A percentile compares a stretch with the other conserved stretches of the same genome.
Conservation (phyloP, 2,329 filamentous ascomycete species). For the Nemania bipapillata region DNA sequence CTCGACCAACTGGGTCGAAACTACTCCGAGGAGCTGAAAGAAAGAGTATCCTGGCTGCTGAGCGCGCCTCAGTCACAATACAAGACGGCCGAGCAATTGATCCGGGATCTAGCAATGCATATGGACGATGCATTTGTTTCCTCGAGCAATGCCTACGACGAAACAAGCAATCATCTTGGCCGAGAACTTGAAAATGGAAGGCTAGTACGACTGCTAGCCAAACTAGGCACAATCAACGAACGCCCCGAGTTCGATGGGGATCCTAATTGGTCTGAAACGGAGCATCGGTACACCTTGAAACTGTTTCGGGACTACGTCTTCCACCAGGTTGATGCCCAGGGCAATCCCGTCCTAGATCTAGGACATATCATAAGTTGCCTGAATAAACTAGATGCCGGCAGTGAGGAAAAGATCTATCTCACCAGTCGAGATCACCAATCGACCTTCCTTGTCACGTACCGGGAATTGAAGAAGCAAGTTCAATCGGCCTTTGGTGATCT, state of each 20-base stretch:
- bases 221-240: conserved; percentile 89
- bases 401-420: conserved; percentile 84
- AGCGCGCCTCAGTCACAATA: conserved; percentile 67
- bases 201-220: conserved; percentile 79
- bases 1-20: conserved; percentile 80
- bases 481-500: conserved; percentile 68
- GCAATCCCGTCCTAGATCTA: conserved; percentile 83
- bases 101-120: conserved; percentile 81
- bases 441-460: conserved; percentile 87
- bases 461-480: conserved; percentile 80
- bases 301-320: conserved; percentile 97
- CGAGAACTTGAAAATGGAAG: conserved; percentile 91
- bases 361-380: conserved; percentile 87
- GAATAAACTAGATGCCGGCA: conserved; percentile 91
- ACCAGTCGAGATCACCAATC: conserved; percentile 91
- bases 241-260: conserved; percentile 85
- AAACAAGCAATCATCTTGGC: conserved; percentile 75
- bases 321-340: conserved; percentile 89
- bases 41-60: conserved; percentile 84
- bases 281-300: conserved; percentile 91
- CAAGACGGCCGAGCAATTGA: conserved; percentile 82
- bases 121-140: conserved; percentile 80
- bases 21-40: conserved; percentile 81
- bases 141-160: conserved; percentile 81
- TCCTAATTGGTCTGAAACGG: conserved; percentile 86